These are phyloP conservation scores for Phytopythium vexans DNA, from an alignment of 352 stramenopile genomes.

Conservation along the genomic window DNA sequence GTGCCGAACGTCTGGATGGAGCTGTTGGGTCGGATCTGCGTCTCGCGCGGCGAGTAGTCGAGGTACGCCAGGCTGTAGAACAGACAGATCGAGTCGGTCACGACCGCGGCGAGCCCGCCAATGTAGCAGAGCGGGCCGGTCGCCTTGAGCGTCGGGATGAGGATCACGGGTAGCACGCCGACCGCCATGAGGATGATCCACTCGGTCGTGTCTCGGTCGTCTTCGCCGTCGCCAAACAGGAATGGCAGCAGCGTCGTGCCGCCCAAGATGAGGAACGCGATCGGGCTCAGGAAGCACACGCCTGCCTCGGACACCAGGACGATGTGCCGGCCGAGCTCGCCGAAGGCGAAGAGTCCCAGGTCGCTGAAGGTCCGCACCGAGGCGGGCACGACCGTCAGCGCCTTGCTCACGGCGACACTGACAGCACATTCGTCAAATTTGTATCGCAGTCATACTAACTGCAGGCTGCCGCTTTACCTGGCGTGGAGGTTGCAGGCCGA, in stretches of 20 bases:
- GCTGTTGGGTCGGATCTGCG: conserved; percentile 34
- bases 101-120: conserved; percentile 38
- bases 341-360: conserved; percentile 64
- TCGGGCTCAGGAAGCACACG: conserved; percentile 62
- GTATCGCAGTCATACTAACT: background rate
- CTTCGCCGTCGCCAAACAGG: conserved; percentile 28
- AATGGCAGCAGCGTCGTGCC: conserved; percentile 58
- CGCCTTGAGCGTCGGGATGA: conserved; percentile 59
- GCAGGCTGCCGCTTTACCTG: conserved; percentile 16
- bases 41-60: conserved; percentile 43
- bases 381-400: conserved; percentile 40
- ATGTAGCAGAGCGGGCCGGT: conserved; percentile 44
- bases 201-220: conserved; percentile 29
- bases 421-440: background rate
- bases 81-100: conserved; percentile 55
- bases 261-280: conserved; percentile 69
- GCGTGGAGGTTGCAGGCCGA: conserved; percentile 76
- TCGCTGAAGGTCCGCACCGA: conserved; percentile 71
- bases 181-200: conserved; percentile 64
- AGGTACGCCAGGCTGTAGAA: conserved; percentile 38
- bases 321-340: conserved; percentile 35
- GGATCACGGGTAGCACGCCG: conserved; percentile 48
- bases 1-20: conserved; percentile 55
- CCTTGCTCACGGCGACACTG: conserved; percentile 61
- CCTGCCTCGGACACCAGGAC: conserved; percentile 54